These are phyloP conservation scores for Sporothrix schenckii DNA, from an alignment of 2,329 filamentous ascomycete genomes.

Conservation along the genomic window DNA sequence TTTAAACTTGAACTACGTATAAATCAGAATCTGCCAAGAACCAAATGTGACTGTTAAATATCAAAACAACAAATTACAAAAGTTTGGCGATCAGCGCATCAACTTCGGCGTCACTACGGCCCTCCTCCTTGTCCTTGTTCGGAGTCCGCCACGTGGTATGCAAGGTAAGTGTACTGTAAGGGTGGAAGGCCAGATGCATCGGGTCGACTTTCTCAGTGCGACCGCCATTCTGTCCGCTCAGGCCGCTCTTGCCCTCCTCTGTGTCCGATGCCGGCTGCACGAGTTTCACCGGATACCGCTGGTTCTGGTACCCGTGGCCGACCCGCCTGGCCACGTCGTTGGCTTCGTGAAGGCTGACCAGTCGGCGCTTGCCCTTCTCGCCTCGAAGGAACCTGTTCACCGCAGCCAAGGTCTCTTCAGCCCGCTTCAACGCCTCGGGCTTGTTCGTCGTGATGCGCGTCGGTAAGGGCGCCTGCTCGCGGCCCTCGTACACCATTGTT, in stretches of 20 bases:
- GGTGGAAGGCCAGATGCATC: not conserved
- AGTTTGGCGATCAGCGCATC: not conserved
- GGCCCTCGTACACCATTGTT: not conserved
- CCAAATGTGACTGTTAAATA: not conserved
- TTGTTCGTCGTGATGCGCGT: constrained; percentile 6
- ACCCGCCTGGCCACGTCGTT: constrained; percentile 47
- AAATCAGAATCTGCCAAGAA: not conserved
- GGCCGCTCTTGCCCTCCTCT: not conserved
- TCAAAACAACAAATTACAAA: not conserved
- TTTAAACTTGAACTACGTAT: not conserved
- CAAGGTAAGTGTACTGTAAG: too few relatives aligned
- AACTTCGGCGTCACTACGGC: not conserved
- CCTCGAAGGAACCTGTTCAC: constrained; percentile 21
- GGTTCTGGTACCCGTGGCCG: constrained; percentile 33
- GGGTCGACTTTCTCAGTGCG: not conserved
- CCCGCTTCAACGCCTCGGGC: not conserved
- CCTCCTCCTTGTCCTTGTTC: not conserved
- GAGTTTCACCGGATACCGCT: constrained; percentile 28
- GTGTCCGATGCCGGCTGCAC: not conserved
- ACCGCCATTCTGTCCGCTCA: not conserved
- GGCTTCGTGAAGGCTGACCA: constrained; percentile 59
- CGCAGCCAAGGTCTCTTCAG: not conserved
- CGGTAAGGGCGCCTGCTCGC: not conserved
- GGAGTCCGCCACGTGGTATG: not conserved
- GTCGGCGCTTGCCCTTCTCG: constrained; percentile 46